phyloP scores from a whole-genome alignment of 306 rosid genomes.

The Spatholobus suberectus region DNA sequence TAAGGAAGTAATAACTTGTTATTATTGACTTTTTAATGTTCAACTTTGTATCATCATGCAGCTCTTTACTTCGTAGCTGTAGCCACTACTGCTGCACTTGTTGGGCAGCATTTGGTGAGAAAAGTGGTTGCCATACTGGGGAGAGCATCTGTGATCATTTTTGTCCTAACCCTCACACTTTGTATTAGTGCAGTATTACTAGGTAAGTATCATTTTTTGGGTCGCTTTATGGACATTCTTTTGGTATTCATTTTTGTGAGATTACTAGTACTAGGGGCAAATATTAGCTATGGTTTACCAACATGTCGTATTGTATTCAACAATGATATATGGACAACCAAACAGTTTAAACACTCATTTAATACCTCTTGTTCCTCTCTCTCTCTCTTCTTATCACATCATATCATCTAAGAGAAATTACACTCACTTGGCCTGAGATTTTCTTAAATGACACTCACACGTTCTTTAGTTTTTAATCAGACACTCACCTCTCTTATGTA shows the following conservation, averaged over 20 bases:
- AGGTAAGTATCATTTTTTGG: constrained; percentile 3
- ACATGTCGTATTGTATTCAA: too few relatives aligned
- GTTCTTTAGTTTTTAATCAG: too few relatives aligned
- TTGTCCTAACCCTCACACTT: constrained; percentile 67
- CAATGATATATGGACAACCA: too few relatives aligned
- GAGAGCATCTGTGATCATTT: constrained; percentile 70
- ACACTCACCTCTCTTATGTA: too few relatives aligned
- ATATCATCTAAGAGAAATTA: too few relatives aligned
- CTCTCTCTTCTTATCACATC: too few relatives aligned
- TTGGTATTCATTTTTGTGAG: background rate
- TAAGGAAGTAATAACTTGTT: background rate
- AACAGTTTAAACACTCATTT: too few relatives aligned
- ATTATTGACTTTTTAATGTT: background rate
- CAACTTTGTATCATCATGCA: constrained; percentile 43
- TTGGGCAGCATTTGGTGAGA: constrained; percentile 71
- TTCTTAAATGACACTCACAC: too few relatives aligned
- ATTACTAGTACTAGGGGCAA: background rate
- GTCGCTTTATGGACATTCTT: background rate
- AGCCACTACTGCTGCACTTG: constrained; percentile 67
- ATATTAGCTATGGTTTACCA: background rate
- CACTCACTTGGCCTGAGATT: too few relatives aligned
- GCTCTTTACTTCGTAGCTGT: constrained; percentile 64
- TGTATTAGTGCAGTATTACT: constrained; percentile 59
- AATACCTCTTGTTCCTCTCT: too few relatives aligned
- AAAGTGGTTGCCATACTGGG: constrained; percentile 63